Conservation (phyloP, 2,329 filamentous ascomycete genomes). For the Elsinoe perseae region DNA sequence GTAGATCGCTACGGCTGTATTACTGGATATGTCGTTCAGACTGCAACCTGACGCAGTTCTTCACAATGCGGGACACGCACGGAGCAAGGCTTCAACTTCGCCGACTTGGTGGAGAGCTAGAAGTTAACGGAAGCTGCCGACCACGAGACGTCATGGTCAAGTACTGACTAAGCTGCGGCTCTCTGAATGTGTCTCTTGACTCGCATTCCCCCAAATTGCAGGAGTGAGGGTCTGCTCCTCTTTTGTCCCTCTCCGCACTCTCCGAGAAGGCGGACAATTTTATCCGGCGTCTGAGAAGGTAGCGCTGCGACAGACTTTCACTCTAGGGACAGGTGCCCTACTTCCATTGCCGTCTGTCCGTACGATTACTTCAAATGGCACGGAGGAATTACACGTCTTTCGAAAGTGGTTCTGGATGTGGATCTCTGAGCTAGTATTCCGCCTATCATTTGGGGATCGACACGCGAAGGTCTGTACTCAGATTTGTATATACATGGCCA, state of each 20-base stretch:
- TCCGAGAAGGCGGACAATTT: not conserved
- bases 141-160: constrained; percentile 8
- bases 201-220: not conserved
- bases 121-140: constrained; percentile 1
- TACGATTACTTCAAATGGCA: constrained; percentile 13
- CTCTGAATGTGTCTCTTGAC: too few species aligned
- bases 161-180: constrained; percentile 12
- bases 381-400: constrained; percentile 2
- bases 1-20: not conserved
- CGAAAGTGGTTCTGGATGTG: constrained; percentile 12
- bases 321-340: not conserved
- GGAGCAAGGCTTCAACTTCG: constrained; percentile 1
- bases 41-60: constrained; percentile 8
- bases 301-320: not conserved
- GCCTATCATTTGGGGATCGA: constrained; percentile 3
- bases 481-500: not conserved
- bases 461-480: not conserved
- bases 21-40: not conserved
- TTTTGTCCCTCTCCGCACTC: not conserved
- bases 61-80: constrained; percentile 9
- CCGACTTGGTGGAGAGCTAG: not conserved
- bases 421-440: constrained; percentile 9
- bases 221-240: not conserved
- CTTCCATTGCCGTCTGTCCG: constrained; percentile 10
- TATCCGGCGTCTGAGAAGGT: constrained; percentile 12